These are phyloP conservation scores for Sporormia fimetaria DNA, from an alignment of 495 filamentous ascomycete genomes.

Conservation along the genomic window DNA sequence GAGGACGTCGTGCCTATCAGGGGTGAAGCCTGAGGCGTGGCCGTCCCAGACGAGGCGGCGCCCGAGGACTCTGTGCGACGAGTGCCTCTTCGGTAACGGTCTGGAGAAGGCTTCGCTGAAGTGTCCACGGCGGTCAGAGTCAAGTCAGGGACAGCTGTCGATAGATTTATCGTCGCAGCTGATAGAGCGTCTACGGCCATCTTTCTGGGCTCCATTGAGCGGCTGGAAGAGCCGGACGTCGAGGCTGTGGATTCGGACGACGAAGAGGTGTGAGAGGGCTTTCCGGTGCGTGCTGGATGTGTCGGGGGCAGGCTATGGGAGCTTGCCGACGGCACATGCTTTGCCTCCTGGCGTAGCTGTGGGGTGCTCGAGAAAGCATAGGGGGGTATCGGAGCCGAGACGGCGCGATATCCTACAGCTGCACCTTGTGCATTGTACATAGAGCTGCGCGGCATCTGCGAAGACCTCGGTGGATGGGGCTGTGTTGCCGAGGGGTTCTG, in stretches of 20 bases:
- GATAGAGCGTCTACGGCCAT: constrained; percentile 36
- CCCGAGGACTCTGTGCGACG: constrained; percentile 39
- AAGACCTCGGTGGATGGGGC: constrained; percentile 24
- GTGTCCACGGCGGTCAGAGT: constrained; percentile 26
- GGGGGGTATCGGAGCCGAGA: constrained; percentile 61
- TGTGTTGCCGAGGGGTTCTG: constrained; percentile 24
- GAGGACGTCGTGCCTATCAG: constrained; percentile 27
- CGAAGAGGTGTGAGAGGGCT: constrained; percentile 26
- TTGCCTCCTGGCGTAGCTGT: constrained; percentile 56
- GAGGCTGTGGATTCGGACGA: constrained; percentile 33
- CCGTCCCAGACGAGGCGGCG: constrained; percentile 6
- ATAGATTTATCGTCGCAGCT: constrained; percentile 36
- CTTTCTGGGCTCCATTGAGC: constrained; percentile 33
- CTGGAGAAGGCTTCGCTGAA: constrained; percentile 39
- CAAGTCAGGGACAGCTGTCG: constrained; percentile 43
- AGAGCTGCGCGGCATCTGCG: constrained; percentile 27
- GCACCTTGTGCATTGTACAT: constrained; percentile 21
- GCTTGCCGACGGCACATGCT: constrained; percentile 53
- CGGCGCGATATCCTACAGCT: constrained; percentile 49
- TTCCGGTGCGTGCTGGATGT: constrained; percentile 24
- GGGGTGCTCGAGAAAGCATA: constrained; percentile 79
- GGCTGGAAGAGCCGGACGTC: constrained; percentile 29
- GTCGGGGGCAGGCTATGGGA: constrained; percentile 36
- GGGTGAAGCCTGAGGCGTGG: constrained; percentile 16
- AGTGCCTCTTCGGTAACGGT: constrained; percentile 53